Conservation (phyloP, 129 eudicot species). For the Logfia minima region DNA sequence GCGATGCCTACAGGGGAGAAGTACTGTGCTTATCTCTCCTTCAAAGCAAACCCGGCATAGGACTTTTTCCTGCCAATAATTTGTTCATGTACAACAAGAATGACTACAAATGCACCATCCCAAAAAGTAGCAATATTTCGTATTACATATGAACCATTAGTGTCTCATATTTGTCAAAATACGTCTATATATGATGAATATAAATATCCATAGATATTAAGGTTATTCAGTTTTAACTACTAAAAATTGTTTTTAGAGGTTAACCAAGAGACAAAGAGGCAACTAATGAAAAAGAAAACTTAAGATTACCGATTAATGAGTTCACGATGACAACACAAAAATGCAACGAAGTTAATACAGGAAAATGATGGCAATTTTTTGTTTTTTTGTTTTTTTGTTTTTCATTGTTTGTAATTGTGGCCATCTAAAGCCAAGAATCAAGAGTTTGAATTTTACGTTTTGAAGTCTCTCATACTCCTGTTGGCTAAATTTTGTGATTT, state of each 20-base stretch:
- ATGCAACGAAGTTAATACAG: not conserved
- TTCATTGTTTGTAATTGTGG: not conserved
- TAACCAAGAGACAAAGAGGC: not conserved
- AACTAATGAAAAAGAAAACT: not conserved
- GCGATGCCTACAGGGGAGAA: constrained; percentile 91
- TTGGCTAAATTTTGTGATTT: constrained; percentile 88
- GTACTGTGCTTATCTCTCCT: constrained; percentile 71
- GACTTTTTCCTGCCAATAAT: constrained; percentile 72
- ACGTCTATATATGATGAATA: not conserved
- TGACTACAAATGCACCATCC: not conserved
- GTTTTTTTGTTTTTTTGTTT: not conserved
- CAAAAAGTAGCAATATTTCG: not conserved
- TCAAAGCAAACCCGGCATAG: constrained; percentile 88
- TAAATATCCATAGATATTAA: not conserved
- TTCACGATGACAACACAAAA: not conserved
- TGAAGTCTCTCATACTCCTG: constrained; percentile 97
- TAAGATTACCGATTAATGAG: not conserved
- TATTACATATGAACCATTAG: not conserved
- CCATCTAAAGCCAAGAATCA: not conserved
- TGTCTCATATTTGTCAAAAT: not conserved
- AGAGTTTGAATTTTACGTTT: constrained; percentile 53
- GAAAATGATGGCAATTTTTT: not conserved
- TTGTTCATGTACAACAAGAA: not conserved
- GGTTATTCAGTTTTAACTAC: not conserved
- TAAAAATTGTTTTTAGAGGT: not conserved